Conservation (phyloP, 2,329 filamentous ascomycete species). For the Aspergillus quadrilineatus region DNA sequence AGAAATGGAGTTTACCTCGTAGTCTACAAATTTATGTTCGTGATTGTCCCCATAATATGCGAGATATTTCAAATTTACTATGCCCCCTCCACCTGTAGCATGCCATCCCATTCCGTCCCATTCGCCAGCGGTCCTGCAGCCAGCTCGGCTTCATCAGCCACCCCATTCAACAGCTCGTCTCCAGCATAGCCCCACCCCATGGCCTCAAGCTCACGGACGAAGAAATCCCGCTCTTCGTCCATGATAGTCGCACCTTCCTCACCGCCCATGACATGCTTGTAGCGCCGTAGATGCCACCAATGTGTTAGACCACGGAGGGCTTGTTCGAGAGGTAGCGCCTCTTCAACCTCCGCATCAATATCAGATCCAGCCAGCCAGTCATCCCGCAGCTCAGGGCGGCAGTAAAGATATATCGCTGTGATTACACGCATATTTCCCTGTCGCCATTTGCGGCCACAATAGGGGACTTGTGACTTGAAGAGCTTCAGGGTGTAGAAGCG, state of each 20-base stretch:
- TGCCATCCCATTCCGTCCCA: constrained; percentile 39
- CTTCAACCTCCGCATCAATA: constrained; percentile 90
- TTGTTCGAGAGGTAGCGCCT: constrained; percentile 88
- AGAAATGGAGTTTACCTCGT: not conserved
- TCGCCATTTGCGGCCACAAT: constrained; percentile 96
- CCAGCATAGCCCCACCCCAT: constrained; percentile 54
- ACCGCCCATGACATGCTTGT: constrained; percentile 70
- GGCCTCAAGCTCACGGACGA: constrained; percentile 72
- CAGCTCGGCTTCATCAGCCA: constrained; percentile 29
- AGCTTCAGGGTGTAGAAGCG: constrained; percentile 94
- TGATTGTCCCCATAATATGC: not conserved
- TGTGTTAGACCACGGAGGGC: constrained; percentile 84
- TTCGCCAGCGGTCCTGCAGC: constrained; percentile 29
- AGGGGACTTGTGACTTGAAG: constrained; percentile 98
- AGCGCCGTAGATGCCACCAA: constrained; percentile 86
- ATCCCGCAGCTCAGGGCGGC: constrained; percentile 85
- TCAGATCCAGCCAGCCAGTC: constrained; percentile 91
- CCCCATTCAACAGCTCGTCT: constrained; percentile 34
- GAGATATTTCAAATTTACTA: constrained; percentile 6
- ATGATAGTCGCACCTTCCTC: constrained; percentile 55
- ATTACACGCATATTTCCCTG: constrained; percentile 99
- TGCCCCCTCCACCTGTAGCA: constrained; percentile 39
- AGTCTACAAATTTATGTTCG: no score
- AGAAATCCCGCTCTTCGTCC: constrained; percentile 76
- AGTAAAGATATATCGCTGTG: constrained; percentile 92